Base-by-base conservation (phyloP, 1,139 yeast species). In the Candida gigantensis region DNA sequence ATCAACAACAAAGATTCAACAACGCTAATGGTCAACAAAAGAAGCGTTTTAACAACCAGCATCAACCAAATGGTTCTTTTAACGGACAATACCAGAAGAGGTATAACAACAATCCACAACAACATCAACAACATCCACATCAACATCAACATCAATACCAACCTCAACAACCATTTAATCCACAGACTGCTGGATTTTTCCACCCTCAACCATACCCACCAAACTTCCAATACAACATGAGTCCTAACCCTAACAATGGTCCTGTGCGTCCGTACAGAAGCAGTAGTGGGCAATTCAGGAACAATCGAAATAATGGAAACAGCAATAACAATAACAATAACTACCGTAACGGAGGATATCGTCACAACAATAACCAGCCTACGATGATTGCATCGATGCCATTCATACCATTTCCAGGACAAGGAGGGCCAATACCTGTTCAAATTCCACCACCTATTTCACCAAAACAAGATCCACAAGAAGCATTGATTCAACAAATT, bases 401-500 rank as follows among this genome's bases (percentile, higher is more conserved):
- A 30, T 31, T 38, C 23, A 31, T 35, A 25, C 40, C 40, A 26
- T 36, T 28, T 11, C 41, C 40, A 32, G 12, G 24, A 9, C 46
- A 40, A 25, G 37, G 17, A 12, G 42, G 33, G 37, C 47, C 44
- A 14, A 52, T 55, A 14, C 68, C 62, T 34, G 52, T 53, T 19
- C 68, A 59, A 42, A 66, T 69, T 28, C 75, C 76, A 16, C 76
- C 76, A 21, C 76, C 76, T 40, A 68, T 70, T 45, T 66, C 74
- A 30, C 75, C 75, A 26, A 65, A 69, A 51, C 75, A 69, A 51
- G 70, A 69, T 44, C 77, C 76, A 24, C 61, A 59, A 44, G 61
- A 63, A 47, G 76, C 76, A 30, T 70, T 67, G 56, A 72, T 72
- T 18, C 77, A 75, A 50, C 97, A 89, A 69, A 68, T 89, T 41